A percentile compares a stretch with the other conserved stretches of the same genome.
phyloP scores from a whole-genome alignment of 371 early-diverging fungal genomes.

The Funneliformis caledonium region DNA sequence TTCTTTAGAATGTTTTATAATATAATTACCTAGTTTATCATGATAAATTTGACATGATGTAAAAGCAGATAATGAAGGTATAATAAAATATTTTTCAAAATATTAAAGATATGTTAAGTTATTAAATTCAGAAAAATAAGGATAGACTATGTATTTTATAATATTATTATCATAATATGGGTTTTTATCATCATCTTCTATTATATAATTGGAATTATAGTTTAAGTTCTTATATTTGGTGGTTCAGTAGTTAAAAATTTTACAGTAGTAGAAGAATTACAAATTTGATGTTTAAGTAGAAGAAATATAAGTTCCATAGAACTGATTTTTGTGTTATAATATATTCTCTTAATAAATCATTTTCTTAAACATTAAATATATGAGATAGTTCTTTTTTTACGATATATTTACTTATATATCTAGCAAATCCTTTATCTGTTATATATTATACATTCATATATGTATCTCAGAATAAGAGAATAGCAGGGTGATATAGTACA shows the following conservation, averaged over 20 bases:
- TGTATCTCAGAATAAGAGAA: neutral
- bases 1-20: neutral
- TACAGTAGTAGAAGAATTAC: neutral
- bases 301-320: slow-evolving; percentile 3
- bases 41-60: neutral
- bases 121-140: neutral
- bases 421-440: neutral
- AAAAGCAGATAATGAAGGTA: neutral
- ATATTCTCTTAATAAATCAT: neutral
- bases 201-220: neutral
- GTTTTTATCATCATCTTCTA: neutral
- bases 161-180: neutral
- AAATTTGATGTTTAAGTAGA: neutral
- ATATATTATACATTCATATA: neutral
- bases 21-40: neutral
- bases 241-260: slow-evolving; percentile 5
- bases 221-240: neutral
- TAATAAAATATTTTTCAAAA: neutral
- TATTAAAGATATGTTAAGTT: slow-evolving; percentile 4
- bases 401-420: neutral
- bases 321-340: neutral
- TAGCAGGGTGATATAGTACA: neutral
- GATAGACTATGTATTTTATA: neutral
- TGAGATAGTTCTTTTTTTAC: neutral
- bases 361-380: neutral